A percentile compares a stretch with the other conserved stretches of the same genome.
phyloP scores from a whole-genome alignment of 805 yeast genomes.

The Grigorovia transvaalensis region DNA sequence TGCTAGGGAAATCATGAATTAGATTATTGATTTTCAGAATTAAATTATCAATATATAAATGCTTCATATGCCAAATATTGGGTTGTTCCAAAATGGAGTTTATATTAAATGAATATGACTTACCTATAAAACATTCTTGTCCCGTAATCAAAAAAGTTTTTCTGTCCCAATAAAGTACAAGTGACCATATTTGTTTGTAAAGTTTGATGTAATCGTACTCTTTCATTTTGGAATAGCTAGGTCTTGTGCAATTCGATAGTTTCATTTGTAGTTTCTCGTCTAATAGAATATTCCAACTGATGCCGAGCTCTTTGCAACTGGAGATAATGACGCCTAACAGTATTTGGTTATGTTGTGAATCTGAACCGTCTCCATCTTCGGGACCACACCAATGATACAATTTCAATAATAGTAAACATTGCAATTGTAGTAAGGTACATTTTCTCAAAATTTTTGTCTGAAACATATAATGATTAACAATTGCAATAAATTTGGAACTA shows the following conservation, averaged over 20 bases:
- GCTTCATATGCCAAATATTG: constrained; percentile 14
- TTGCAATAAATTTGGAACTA: constrained; percentile 17
- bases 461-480: constrained; percentile 17
- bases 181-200: constrained; percentile 19
- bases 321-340: constrained; percentile 23
- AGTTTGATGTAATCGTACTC: constrained; percentile 10
- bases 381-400: constrained; percentile 28
- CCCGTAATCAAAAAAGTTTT: constrained; percentile 23
- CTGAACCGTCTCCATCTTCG: constrained; percentile 27
- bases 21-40: constrained; percentile 12
- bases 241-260: constrained; percentile 14
- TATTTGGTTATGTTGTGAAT: constrained; percentile 20
- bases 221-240: constrained; percentile 9
- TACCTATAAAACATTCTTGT: constrained; percentile 20
- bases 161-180: constrained; percentile 24
- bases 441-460: constrained; percentile 20
- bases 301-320: constrained; percentile 22
- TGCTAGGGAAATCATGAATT: constrained; percentile 14
- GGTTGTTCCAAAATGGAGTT: constrained; percentile 1
- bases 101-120: constrained; percentile 10
- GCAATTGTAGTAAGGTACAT: constrained; percentile 22
- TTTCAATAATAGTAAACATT: constrained; percentile 19
- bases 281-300: constrained; percentile 18
- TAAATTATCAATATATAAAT: constrained; percentile 12
- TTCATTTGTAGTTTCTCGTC: constrained; percentile 12